Base-by-base conservation (phyloP, 2,329 filamentous ascomycete genomes). In the Chrysoporthe austroafricana region DNA sequence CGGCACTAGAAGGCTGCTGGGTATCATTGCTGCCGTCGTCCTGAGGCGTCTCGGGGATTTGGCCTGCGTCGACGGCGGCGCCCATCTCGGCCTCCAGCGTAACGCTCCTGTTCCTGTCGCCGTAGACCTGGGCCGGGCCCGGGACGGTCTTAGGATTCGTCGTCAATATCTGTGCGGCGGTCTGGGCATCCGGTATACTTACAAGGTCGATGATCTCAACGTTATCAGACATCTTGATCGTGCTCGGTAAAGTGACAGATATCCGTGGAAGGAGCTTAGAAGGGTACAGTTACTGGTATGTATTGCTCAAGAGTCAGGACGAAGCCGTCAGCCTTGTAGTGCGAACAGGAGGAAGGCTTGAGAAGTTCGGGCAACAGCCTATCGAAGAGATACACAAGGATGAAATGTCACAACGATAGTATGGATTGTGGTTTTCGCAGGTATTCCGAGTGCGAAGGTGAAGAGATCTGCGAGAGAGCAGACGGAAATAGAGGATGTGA, bases 341-440 rank as follows among this genome's bases (percentile, higher is more conserved):
- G 6, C 7, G 8, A 26, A 14, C 6, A n/a, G 50, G 8, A 6
- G 26, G 16, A 26, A 16, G 14, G 50, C 3, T 32, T 7, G 21
- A 32, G 0, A 1, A 6, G 32, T 32, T 2, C 14, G 50, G 8
- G 0, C n/a, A 34, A 2, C 7, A 13, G 7, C 2, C 1, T 16
- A 39, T 39, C 36, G 26, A 16, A 5, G 7, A 32, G 3, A 21
- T 6, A 6, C 11, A 32, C 4, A 9, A 32, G 4, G 6, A 6
- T 54, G 26, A 14, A 21, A 32, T 54, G 32, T 26, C 2, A 26
- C 26, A 26, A 26, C 26, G 26, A 26, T 26, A 26, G 26, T 26
- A 3, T 0, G 26, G 14, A 4, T 16, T 3, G 21, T 32, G 1
- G 50, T 14, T 32, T 32, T 16, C 13, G 7, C 21, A 26, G 4